Evolutionary conservation across 1,139 yeast species (phyloP), one percentile per base, ranked within the genome.

Genomic region (Sugiyamaella japonica): DNA sequence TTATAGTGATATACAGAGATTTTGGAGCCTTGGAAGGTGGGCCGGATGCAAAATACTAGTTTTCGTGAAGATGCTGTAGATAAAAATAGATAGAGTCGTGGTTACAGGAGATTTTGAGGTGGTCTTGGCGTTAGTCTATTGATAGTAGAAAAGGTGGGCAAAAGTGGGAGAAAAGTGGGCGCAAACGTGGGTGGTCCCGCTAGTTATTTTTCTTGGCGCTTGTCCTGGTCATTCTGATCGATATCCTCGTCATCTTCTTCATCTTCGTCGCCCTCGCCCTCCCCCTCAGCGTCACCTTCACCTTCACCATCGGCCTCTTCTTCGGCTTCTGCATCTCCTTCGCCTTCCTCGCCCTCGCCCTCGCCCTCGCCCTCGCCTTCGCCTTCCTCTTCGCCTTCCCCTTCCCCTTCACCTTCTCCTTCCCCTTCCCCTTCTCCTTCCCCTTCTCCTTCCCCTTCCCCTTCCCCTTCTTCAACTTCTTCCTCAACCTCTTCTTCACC

Each of bases 401-500:
- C 59, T 1, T 57, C 59, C 2, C 53, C 63, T 12, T 54, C 60
- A 20, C 47, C 62, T 28, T 58, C 57, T 28, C 47, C 57, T 17
- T 56, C 60, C 17, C 58, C 3, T 1, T 50, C 56, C 31, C 47
- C 48, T 6, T 29, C 59, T 13, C 39, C 58, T 10, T 37, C 49
- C 17, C 44, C 56, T 20, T 42, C 50, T 2, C 16, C 55, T 7
- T 47, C 54, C 17, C 48, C 61, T 12, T 38, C 39, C 1, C 38
- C 57, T 2, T 29, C 62, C 32, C 43, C 60, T 7, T 43, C 60
- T 31, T 49, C 63, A 17, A 52, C 63, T 29, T 57, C 65, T 12
- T 29, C 64, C 1, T 60, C 66, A 2, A 58, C 60, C 12, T 58
- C 64, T 9, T 53, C 65, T 1, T 55, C 59, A 37, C 58, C 66